Percentiles rank a stretch among this genome's conserved stretches.
Conservation (phyloP, 2,329 filamentous ascomycete genomes). For the Rasamsonia emersonii region DNA sequence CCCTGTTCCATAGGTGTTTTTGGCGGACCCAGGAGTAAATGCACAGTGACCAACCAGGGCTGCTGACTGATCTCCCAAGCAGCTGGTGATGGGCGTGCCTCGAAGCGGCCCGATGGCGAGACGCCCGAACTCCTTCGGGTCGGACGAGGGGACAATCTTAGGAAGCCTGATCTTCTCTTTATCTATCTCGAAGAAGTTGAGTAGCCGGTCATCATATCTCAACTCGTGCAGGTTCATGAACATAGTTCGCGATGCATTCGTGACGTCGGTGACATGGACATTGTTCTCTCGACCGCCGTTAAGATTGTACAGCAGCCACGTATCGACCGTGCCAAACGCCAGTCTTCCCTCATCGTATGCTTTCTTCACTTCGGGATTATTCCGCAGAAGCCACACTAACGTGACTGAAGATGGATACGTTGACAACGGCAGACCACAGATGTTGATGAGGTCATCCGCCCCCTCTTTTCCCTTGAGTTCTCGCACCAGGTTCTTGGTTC, state of each 20-base stretch:
- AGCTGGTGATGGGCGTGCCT: constrained; percentile 69
- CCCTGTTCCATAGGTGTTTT: constrained; percentile 87
- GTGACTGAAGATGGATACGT: constrained; percentile 86
- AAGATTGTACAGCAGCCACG: constrained; percentile 78
- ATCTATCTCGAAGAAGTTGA: constrained; percentile 74
- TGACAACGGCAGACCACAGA: constrained; percentile 75
- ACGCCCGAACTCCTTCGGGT: constrained; percentile 61
- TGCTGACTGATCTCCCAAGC: constrained; percentile 77
- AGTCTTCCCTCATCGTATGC: constrained; percentile 70
- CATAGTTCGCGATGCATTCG: constrained; percentile 87
- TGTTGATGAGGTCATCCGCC: constrained; percentile 58
- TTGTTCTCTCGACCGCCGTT: constrained; percentile 60
- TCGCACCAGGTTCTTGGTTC: constrained; percentile 66
- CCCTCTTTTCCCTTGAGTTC: constrained; percentile 62
- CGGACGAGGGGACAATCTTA: constrained; percentile 75
- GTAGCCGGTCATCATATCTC: constrained; percentile 67
- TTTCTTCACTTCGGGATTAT: constrained; percentile 58
- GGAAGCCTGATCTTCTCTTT: constrained; percentile 63
- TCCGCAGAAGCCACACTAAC: constrained; percentile 69
- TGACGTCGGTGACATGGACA: constrained; percentile 73
- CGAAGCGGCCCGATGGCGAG: constrained; percentile 58
- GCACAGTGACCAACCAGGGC: constrained; percentile 80
- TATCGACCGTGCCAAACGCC: constrained; percentile 79
- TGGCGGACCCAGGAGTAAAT: constrained; percentile 71
- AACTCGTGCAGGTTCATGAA: constrained; percentile 82